Evolutionary conservation across 106 monocot species (phyloP), one percentile per base, ranked within the genome.

Genomic region (Dioscorea dumetorum): DNA sequence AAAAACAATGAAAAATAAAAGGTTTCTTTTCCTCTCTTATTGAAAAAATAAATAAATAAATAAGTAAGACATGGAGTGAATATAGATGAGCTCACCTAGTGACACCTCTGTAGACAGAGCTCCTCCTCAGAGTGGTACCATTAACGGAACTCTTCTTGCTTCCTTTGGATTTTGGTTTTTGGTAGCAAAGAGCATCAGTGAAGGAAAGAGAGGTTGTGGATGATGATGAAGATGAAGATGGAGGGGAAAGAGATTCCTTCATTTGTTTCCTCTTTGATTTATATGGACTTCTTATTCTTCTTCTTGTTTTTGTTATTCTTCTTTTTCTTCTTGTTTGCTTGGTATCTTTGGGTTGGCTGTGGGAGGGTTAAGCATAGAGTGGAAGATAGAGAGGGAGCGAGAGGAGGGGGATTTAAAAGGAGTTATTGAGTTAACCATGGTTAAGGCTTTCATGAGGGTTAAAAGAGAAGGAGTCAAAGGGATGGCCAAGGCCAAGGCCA

Each of bases 41-140:
- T n/a, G n/a, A n/a, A n/a, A 62, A 62, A 22, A 28, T 28, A 28
- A 28, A 62, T 12, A 8, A 54, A 32, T 11, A 64, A 24, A n/a
- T n/a, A n/a, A n/a, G n/a, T n/a, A n/a, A 50, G 33, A 48, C 13
- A 33, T n/a, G n/a, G 12, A 59, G 16, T 56, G 4, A 24, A 51
- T 16, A 52, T 28, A 67, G 23, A 63, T 13, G 24, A 49, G 4
- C 41, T 23, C 52, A 90, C 90, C 80, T 90, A 11, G 90, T 90
- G 66, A 90, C 90, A 22, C 90, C 90, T 86, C 90, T 83, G 70
- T 90, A 85, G 67, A 86, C 72, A 62, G 90, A 90, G 75, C 85
- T 90, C 67, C 81, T 77, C 41, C 6, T 6, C 70, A 60, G 52
- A 14, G 33, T 51, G 67, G 24, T 2, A 23, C 12, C 21, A 17